phyloP scores from a whole-genome alignment of 2,329 filamentous ascomycete genomes.

The Fusarium sp. region DNA sequence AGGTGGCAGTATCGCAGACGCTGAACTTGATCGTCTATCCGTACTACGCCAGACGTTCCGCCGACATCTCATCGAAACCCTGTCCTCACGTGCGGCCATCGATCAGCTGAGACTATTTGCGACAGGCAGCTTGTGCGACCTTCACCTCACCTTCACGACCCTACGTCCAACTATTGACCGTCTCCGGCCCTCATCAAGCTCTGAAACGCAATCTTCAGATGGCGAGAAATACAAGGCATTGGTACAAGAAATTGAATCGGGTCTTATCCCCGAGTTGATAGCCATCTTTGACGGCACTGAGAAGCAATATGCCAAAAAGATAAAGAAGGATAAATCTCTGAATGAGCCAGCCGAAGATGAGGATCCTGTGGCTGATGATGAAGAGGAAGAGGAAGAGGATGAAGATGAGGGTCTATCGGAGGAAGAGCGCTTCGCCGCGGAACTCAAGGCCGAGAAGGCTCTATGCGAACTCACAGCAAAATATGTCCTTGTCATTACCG shows the following conservation, averaged over 20 bases:
- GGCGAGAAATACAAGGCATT: conserved; percentile 58
- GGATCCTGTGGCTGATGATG: conserved; percentile 75
- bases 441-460: conserved; percentile 84
- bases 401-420: conserved; percentile 67
- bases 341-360: conserved; percentile 79
- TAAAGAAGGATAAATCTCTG: conserved; percentile 67
- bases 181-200: conserved; percentile 48
- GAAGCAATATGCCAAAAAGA: conserved; percentile 79
- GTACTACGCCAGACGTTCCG: conserved; percentile 69
- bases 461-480: conserved; percentile 89
- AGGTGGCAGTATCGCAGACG: conserved; percentile 67
- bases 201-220: conserved; percentile 39
- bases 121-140: conserved; percentile 82
- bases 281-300: conserved; percentile 84
- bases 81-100: conserved; percentile 76
- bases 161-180: conserved; percentile 70
- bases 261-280: conserved; percentile 75
- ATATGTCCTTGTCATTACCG: conserved; percentile 83
- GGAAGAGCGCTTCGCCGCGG: conserved; percentile 71
- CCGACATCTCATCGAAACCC: conserved; percentile 74
- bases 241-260: conserved; percentile 75
- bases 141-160: conserved; percentile 83
- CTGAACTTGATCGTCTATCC: conserved; percentile 72
- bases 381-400: conserved; percentile 66
- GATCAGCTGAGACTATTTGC: conserved; percentile 84